Conservation (phyloP, 129 eudicot genomes). For the Artemisia annua region DNA sequence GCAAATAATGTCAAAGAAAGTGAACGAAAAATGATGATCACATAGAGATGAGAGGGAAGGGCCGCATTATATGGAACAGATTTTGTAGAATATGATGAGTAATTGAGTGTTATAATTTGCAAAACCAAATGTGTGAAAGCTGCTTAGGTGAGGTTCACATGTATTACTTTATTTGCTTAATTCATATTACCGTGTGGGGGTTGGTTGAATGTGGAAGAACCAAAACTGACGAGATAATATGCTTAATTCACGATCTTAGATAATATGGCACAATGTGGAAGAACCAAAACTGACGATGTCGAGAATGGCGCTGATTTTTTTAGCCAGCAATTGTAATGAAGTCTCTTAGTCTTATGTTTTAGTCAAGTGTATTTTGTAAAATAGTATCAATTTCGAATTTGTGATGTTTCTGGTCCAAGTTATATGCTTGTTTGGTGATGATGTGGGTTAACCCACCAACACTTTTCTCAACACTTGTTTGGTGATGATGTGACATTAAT, state of each 20-base stretch:
- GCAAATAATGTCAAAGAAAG: too few species aligned
- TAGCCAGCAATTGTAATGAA: constrained; percentile 20
- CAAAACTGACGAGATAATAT: too few species aligned
- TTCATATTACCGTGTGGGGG: constrained; percentile 59
- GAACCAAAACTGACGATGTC: constrained; percentile 70
- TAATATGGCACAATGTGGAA: constrained; percentile 87
- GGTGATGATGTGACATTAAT: too few species aligned
- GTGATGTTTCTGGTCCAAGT: constrained; percentile 22
- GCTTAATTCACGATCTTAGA: too few species aligned
- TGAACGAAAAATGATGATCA: too few species aligned
- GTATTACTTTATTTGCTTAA: constrained; percentile 3
- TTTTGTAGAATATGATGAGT: too few species aligned
- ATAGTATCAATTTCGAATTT: constrained; percentile 5
- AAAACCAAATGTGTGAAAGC: constrained; percentile 6
- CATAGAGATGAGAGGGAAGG: too few species aligned
- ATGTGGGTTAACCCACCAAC: too few species aligned
- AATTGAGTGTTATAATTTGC: not conserved
- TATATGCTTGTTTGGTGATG: constrained; percentile 5
- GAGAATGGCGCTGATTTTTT: constrained; percentile 93
- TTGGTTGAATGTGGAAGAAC: too few species aligned
- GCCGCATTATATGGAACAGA: too few species aligned
- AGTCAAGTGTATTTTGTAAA: constrained; percentile 8
- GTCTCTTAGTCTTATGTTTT: not conserved
- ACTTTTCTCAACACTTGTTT: too few species aligned
- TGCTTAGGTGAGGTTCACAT: constrained; percentile 9